A percentile compares a stretch with the other conserved stretches of the same genome.
Conservation (phyloP, 2,329 filamentous ascomycete genomes). For the Delphinella strobiligena region DNA sequence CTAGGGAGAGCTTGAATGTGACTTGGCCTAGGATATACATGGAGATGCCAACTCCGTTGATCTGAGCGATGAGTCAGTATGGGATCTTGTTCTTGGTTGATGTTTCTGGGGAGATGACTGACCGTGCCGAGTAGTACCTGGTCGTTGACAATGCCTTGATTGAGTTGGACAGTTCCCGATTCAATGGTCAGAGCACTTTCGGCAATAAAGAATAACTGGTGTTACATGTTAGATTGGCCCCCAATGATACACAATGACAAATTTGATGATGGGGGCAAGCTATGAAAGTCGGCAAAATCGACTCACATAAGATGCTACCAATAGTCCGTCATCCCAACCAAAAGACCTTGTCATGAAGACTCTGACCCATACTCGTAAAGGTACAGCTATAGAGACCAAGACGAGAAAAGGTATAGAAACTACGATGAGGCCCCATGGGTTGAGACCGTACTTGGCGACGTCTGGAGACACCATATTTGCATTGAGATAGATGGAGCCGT, state of each 20-base stretch:
- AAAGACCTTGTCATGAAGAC: background rate
- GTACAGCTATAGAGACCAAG: conserved; percentile 1
- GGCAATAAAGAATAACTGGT: conserved; percentile 6
- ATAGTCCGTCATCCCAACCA: conserved; percentile 3
- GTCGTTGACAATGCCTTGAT: conserved; percentile 4
- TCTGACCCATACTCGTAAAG: conserved; percentile 4
- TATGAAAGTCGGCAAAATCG: background rate
- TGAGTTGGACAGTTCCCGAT: conserved; percentile 5
- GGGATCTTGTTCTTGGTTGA: background rate
- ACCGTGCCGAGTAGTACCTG: conserved; percentile 1
- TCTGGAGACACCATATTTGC: conserved; percentile 4
- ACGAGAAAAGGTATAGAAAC: conserved; percentile 1
- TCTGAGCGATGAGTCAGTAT: background rate
- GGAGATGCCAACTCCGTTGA: conserved; percentile 3
- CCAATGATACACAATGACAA: background rate
- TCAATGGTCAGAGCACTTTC: conserved; percentile 4
- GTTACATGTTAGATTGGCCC: background rate
- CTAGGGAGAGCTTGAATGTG: conserved; percentile 9
- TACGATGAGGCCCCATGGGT: conserved; percentile 2
- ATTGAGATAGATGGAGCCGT: too few species aligned
- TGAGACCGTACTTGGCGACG: conserved; percentile 2
- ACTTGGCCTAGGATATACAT: conserved; percentile 8
- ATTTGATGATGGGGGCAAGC: background rate
- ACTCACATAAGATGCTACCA: conserved; percentile 2
- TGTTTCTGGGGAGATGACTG: background rate